phyloP scores from a whole-genome alignment of 352 stramenopile genomes.

The Hyphochytrium catenoides region DNA sequence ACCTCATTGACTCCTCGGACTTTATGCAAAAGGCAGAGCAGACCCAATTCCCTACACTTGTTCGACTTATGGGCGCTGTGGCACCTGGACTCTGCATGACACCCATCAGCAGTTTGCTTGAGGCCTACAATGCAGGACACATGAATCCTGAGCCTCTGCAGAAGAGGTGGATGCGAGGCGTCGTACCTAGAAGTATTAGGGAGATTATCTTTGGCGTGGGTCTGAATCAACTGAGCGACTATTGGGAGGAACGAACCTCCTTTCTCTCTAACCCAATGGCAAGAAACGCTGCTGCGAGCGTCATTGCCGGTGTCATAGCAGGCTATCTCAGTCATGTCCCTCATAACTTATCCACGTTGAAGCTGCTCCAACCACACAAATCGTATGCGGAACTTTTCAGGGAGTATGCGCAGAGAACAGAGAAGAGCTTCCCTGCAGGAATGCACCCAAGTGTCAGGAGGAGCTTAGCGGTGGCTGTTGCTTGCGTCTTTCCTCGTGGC shows the following conservation, averaged over 20 bases:
- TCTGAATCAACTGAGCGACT: constrained; percentile 78
- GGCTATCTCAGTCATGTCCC: constrained; percentile 82
- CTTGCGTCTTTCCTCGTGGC: constrained; percentile 57
- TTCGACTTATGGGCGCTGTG: constrained; percentile 50
- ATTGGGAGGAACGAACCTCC: constrained; percentile 65
- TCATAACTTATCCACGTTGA: constrained; percentile 85
- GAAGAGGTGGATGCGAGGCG: constrained; percentile 65
- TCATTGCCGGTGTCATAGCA: constrained; percentile 62
- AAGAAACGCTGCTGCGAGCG: constrained; percentile 61
- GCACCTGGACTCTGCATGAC: constrained; percentile 75
- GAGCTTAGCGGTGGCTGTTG: constrained; percentile 33
- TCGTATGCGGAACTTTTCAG: constrained; percentile 48
- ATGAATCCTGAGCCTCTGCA: constrained; percentile 69
- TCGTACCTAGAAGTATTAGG: constrained; percentile 46
- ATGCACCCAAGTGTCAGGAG: constrained; percentile 33
- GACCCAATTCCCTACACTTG: constrained; percentile 44
- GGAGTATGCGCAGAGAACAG: constrained; percentile 48
- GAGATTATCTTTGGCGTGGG: constrained; percentile 81
- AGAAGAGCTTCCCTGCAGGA: constrained; percentile 44
- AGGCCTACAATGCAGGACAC: constrained; percentile 75
- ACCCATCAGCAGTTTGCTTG: constrained; percentile 65
- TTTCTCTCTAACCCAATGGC: constrained; percentile 20
- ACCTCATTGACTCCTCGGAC: no score
- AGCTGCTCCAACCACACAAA: constrained; percentile 76
- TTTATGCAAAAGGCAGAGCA: constrained; percentile 49